Base-by-base conservation (phyloP, 768 basidiomycete species). In the Mycena galericulata region DNA sequence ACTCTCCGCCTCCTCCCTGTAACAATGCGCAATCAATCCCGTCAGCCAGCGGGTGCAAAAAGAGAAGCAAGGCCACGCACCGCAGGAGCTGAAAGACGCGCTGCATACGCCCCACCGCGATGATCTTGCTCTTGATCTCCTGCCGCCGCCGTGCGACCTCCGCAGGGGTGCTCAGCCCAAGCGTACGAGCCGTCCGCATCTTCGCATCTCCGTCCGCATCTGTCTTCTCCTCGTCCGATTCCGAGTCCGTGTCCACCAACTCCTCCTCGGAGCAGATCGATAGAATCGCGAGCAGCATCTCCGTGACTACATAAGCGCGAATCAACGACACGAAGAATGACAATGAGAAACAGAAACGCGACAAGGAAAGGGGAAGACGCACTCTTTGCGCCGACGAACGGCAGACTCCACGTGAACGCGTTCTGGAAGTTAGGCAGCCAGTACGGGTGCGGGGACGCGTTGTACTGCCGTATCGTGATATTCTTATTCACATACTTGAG, bases 351-450 rank as follows among this genome's bases (percentile, higher is more conserved):
- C n/a, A n/a, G n/a, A n/a, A n/a, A n/a, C n/a, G n/a, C n/a, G n/a
- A n/a, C n/a, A 17, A 43, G 29, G 58, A 24, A 5, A 41, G 78
- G 27, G 27, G 38, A 63, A 5, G 26, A 82, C 94, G 61, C 68
- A 97, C 97, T 98, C 83, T 99, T 99, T 71, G 95, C 91, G 58
- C 96, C 97, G 6, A 99, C 96, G 77, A 99, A 99, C 0, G 97
- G 97, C 63, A 99, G 78, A 85, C 93, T 95, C 97, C 97, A 99
- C 14, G 96, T 97, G 77, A 99, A 99, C 32, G 95, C 96, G 75
- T 99, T 95, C 89, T 97, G 97, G 74, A 98, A 98, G 81, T 98
- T 98, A 0, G 97, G 97, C 32, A 99, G 78, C 95, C 96, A 97
- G 79, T 95, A 98, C 5, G 94, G 94, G 74, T 96, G 94, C n/a